A percentile compares a stretch with the other conserved stretches of the same genome.
Conservation (phyloP, 495 filamentous ascomycete genomes). For the Podospora pseudoanserina region DNA sequence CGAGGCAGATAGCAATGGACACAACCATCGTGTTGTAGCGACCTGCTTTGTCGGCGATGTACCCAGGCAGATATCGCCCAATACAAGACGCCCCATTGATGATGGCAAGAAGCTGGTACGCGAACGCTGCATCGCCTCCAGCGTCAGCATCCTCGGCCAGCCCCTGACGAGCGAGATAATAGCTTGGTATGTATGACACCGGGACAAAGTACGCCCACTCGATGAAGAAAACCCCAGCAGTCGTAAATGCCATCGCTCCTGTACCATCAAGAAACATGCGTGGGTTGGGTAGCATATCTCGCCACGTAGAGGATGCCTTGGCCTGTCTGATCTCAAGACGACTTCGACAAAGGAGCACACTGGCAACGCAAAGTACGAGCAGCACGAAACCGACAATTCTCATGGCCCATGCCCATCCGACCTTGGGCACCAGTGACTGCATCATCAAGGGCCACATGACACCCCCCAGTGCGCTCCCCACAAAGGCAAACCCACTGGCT, state of each 20-base stretch:
- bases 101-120: slow-evolving; percentile 2
- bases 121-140: neutral
- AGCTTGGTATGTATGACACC: neutral
- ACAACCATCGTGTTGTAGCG: slow-evolving; percentile 3
- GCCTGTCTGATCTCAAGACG: neutral
- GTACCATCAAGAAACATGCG: slow-evolving; percentile 1
- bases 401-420: slow-evolving; percentile 1
- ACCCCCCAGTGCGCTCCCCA: neutral
- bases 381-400: neutral
- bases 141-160: neutral
- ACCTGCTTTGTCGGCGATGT: neutral
- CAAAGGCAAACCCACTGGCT: slow-evolving; percentile 2
- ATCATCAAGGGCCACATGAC: slow-evolving; percentile 6
- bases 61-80: neutral
- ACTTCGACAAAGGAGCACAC: slow-evolving; percentile 1
- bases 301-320: neutral
- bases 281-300: neutral
- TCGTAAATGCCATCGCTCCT: neutral
- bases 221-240: slow-evolving; percentile 1
- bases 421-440: neutral
- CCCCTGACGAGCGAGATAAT: neutral
- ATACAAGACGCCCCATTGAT: neutral
- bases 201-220: slow-evolving; percentile 2
- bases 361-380: neutral
- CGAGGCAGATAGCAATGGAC: neutral